Conservation (phyloP, 2,329 filamentous ascomycete species). For the Phaeosphaeriaceae sp. region DNA sequence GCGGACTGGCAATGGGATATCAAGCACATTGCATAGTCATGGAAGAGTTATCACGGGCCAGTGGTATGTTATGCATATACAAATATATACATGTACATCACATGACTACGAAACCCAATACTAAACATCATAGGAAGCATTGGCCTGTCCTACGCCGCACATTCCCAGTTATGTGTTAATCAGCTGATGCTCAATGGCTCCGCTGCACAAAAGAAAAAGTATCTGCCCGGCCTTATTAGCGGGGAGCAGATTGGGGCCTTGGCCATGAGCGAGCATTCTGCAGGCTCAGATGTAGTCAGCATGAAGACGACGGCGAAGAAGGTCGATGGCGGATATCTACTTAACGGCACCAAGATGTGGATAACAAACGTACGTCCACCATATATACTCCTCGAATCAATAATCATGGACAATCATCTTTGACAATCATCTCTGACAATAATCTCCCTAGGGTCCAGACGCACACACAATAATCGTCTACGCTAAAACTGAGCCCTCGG, state of each 20-base stretch:
- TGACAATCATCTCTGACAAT: no score
- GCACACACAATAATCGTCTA: constrained; percentile 96
- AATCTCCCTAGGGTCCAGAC: constrained; percentile 69
- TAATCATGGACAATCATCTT: no score
- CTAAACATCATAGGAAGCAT: constrained; percentile 59
- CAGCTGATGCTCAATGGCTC: constrained; percentile 91
- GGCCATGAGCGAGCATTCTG: constrained; percentile 92
- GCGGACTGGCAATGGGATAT: constrained; percentile 90
- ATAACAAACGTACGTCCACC: constrained; percentile 81
- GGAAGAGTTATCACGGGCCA: constrained; percentile 91
- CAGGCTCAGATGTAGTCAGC: constrained; percentile 91
- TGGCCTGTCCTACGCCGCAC: constrained; percentile 90
- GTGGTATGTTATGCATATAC: no score
- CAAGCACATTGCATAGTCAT: constrained; percentile 95
- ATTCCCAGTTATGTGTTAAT: constrained; percentile 96
- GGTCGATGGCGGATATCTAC: constrained; percentile 81
- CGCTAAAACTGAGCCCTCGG: constrained; percentile 85
- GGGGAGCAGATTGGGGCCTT: constrained; percentile 84
- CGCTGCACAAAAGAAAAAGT: constrained; percentile 77
- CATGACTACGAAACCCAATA: no score
- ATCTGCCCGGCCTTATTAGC: constrained; percentile 79
- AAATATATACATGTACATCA: no score
- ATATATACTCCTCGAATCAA: no score
- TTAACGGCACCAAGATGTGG: constrained; percentile 98
- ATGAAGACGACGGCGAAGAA: constrained; percentile 87